These are phyloP conservation scores for Nannizziopsis arthrosporioides DNA, from an alignment of 2,329 filamentous ascomycete species.

Conservation along the genomic window DNA sequence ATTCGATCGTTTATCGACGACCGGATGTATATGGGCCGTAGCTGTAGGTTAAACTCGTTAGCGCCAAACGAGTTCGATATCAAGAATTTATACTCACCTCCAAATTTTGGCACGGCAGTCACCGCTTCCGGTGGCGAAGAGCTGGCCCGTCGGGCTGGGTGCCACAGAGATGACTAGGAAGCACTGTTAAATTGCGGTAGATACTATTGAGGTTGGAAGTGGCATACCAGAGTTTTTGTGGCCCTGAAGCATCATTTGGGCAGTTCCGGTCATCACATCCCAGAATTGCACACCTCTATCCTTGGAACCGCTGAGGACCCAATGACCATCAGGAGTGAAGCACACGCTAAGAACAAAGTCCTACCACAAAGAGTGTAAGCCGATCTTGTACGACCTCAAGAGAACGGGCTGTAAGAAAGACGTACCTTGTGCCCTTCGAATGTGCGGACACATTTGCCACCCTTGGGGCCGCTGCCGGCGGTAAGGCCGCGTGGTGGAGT, in stretches of 20 bases:
- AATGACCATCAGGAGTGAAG: constrained; percentile 81
- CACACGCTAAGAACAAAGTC: constrained; percentile 96
- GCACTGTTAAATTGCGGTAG: not conserved
- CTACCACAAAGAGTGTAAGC: constrained; percentile 34
- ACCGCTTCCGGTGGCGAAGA: constrained; percentile 92
- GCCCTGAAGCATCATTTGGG: constrained; percentile 95
- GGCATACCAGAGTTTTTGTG: constrained; percentile 80
- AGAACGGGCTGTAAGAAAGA: not conserved
- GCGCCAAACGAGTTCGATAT: constrained; percentile 6
- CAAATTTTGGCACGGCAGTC: constrained; percentile 98
- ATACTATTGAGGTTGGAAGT: not conserved
- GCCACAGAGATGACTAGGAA: constrained; percentile 79
- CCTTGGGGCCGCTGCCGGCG: constrained; percentile 58
- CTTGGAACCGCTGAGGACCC: constrained; percentile 96
- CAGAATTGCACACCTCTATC: constrained; percentile 97
- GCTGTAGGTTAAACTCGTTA: not conserved
- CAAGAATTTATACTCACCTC: constrained; percentile 45
- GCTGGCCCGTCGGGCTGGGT: constrained; percentile 73
- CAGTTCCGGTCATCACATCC: constrained; percentile 86
- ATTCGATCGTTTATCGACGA: not conserved
- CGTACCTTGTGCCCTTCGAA: constrained; percentile 90
- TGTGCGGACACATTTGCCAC: constrained; percentile 87
- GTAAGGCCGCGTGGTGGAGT: constrained; percentile 57
- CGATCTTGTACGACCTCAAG: constrained; percentile 2
- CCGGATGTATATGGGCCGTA: constrained; percentile 3